Conservation (phyloP, 2,329 filamentous ascomycete genomes). For the Penicillium polonicum region DNA sequence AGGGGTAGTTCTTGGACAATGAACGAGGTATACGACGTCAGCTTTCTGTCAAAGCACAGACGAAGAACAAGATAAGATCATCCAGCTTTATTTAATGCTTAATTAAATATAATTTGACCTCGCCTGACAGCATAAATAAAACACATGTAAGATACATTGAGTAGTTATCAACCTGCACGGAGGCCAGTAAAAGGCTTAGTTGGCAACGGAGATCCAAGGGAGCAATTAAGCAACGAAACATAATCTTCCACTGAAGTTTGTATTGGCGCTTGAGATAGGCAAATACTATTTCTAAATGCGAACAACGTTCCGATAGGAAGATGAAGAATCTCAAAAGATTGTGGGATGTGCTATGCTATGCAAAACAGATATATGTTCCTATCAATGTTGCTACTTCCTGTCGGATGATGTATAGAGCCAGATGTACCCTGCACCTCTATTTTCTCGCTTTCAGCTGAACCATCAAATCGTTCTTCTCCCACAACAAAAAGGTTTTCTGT, state of each 20-base stretch:
- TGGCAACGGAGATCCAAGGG: not conserved
- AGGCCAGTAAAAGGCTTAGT: not conserved
- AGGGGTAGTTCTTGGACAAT: too few species aligned
- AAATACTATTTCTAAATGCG: not conserved
- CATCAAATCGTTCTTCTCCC: not conserved
- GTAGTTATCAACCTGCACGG: not conserved
- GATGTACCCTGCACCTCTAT: not conserved
- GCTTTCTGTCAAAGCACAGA: too few species aligned
- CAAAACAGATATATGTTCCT: not conserved
- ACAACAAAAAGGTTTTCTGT: not conserved
- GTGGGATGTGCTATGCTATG: not conserved
- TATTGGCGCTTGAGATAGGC: not conserved
- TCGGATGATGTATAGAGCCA: not conserved
- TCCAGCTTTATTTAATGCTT: fast-evolving
- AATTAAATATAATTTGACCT: not conserved
- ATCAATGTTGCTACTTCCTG: not conserved
- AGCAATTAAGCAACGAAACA: not conserved
- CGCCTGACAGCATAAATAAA: not conserved
- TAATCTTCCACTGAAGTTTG: not conserved
- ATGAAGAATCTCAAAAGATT: too few species aligned
- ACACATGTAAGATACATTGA: not conserved
- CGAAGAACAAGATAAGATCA: too few species aligned
- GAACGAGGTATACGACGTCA: too few species aligned
- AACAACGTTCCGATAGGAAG: not conserved
- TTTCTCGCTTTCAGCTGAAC: not conserved